Evolutionary conservation across 352 stramenopile genomes (phyloP).

Genomic region (Globisporangium heterothallicum): DNA sequence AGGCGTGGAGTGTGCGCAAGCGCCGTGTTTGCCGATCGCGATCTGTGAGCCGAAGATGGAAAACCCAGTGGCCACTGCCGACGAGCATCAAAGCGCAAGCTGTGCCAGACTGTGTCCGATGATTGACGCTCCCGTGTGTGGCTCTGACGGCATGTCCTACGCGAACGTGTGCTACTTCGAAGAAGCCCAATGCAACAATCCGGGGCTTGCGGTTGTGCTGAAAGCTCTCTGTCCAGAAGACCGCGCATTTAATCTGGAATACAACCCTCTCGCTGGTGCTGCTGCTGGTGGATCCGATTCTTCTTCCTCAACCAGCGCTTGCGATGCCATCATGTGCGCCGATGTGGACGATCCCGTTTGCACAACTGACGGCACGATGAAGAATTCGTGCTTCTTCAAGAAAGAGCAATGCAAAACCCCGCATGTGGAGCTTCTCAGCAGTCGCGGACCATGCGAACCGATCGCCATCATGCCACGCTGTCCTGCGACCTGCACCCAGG

Average conservation of each 20-base stretch:
- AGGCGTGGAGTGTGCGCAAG: slow-evolving; percentile 24
- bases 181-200: slow-evolving; percentile 28
- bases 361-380: slow-evolving; percentile 35
- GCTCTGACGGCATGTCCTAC: slow-evolving; percentile 39
- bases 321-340: slow-evolving; percentile 29
- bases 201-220: slow-evolving; percentile 16
- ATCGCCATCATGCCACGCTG: slow-evolving; percentile 19
- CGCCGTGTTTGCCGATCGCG: slow-evolving; percentile 39
- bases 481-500: slow-evolving; percentile 28
- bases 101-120: slow-evolving; percentile 34
- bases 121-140: slow-evolving; percentile 37
- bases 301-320: neutral
- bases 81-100: neutral
- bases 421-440: slow-evolving; percentile 19
- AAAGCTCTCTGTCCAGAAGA: slow-evolving; percentile 26
- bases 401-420: slow-evolving; percentile 25
- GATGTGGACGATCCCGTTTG: slow-evolving; percentile 46
- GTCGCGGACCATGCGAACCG: slow-evolving; percentile 21
- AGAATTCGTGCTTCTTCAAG: slow-evolving; percentile 37
- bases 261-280: slow-evolving; percentile 17
- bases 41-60: slow-evolving; percentile 30
- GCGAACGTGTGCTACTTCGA: slow-evolving; percentile 50
- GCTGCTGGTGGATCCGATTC: neutral
- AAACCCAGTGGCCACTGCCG: neutral
- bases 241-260: slow-evolving; percentile 20